phyloP scores from a whole-genome alignment of 208 protist genomes.

The Crithidia expoeki region DNA sequence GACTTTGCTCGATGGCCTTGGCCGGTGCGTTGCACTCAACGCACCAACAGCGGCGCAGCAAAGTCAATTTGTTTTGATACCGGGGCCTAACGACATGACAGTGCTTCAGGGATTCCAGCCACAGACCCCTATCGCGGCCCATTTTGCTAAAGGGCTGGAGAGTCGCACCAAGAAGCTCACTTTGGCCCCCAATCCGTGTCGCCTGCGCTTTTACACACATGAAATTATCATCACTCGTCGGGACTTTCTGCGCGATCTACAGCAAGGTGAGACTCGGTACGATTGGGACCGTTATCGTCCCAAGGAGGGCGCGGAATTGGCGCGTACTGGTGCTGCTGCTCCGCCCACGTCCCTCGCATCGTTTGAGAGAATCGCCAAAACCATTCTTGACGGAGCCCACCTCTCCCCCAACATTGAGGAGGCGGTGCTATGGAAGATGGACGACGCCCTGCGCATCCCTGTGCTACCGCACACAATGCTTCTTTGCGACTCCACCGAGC shows the following conservation, averaged over 20 bases:
- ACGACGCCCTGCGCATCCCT: constrained; percentile 74
- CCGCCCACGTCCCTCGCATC: constrained; percentile 22
- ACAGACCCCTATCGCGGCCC: constrained; percentile 66
- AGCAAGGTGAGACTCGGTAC: constrained; percentile 47
- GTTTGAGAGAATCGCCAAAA: constrained; percentile 86
- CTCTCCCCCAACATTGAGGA: constrained; percentile 65
- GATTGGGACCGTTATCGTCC: constrained; percentile 31
- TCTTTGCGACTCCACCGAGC: constrained; percentile 88
- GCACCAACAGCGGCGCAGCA: constrained; percentile 79
- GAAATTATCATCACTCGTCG: constrained; percentile 80
- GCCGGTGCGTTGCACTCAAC: constrained; percentile 53
- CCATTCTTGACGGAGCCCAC: constrained; percentile 82
- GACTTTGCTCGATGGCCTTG: constrained; percentile 55
- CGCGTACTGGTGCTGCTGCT: not conserved
- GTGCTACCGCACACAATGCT: constrained; percentile 83
- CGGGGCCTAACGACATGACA: constrained; percentile 73
- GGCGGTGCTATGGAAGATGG: constrained; percentile 74
- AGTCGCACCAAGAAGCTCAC: constrained; percentile 64
- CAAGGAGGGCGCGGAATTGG: not conserved
- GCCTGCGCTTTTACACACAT: constrained; percentile 86
- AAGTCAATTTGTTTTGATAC: constrained; percentile 82
- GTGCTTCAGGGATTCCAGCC: constrained; percentile 75
- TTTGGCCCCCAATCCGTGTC: constrained; percentile 84
- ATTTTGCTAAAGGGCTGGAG: constrained; percentile 58
- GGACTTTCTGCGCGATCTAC: constrained; percentile 77